Evolutionary conservation across 192 early-diverging fungal genomes (phyloP), one percentile per base, ranked within the genome.

Genomic region (Entomortierella chlamydospora): DNA sequence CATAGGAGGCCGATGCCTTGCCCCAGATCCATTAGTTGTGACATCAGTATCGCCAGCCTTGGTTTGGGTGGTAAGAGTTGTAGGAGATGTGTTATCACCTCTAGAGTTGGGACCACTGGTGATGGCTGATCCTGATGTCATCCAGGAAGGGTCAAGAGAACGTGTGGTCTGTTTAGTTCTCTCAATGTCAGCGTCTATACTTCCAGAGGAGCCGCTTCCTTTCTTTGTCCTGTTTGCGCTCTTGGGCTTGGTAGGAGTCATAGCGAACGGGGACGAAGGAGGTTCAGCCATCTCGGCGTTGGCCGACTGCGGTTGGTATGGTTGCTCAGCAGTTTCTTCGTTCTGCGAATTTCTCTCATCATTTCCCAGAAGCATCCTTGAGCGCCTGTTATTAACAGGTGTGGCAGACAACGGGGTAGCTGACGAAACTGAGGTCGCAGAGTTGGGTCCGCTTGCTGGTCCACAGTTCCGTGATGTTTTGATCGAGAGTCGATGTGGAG

Each of bases 151-250:
- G 15, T 61, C 63, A 28, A 57, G 4, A 18, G 49, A 31, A n/a
- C 68, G 58, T 4, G 55, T 66, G 26, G 70, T 60, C 41, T 66
- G 45, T 39, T 79, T 70, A 33, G 68, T 79, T 23, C 67, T 31
- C 45, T 79, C 68, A 49, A 79, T 70, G 30, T 70, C 76, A 17
- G 30, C 61, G 61, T 79, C 76, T 29, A 53, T 43, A 31, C 61
- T 63, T 34, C 33, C 61, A 33, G 42, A 20, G 31, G 41, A 5
- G 5, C 29, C 66, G 10, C 33, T 10, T 7, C 53, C 60, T 50
- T 70, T 70, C 18, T 63, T 55, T 28, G 25, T 17, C 22, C 67
- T 43, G 39, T 54, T 52, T 0, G 39, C 47, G 34, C 58, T 43
- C 41, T 74, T 74, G 39, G 49, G 49, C 22, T 34, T 68, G 4